Evolutionary conservation across 1,139 yeast genomes (phyloP).

Genomic region (Geotrichum australiense): DNA sequence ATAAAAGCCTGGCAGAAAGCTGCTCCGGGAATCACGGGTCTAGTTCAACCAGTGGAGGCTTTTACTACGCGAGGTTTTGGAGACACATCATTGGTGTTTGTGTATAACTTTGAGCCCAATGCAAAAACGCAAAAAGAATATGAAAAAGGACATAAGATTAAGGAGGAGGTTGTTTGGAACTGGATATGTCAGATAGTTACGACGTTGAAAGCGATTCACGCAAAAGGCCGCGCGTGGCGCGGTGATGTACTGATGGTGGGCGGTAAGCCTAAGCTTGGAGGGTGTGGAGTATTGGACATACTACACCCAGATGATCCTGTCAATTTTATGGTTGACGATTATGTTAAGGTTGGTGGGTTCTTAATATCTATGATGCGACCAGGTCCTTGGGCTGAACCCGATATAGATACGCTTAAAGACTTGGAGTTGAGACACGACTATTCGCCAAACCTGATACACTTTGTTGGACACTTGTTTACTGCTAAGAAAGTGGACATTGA

Average conservation of each 20-base stretch:
- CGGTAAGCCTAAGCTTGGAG: constrained; percentile 59
- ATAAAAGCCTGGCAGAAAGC: constrained; percentile 46
- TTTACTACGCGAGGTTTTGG: constrained; percentile 86
- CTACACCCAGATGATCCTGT: too few relatives aligned
- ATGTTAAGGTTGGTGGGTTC: too few relatives aligned
- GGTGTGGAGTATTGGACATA: constrained; percentile 71
- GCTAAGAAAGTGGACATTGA: too few relatives aligned
- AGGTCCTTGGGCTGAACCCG: constrained; percentile 29
- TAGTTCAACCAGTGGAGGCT: constrained; percentile 68
- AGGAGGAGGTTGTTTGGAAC: constrained; percentile 63
- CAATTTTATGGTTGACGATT: too few relatives aligned
- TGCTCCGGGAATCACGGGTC: constrained; percentile 41
- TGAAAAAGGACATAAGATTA: constrained; percentile 23
- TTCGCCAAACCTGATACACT: too few relatives aligned
- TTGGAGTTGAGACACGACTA: too few relatives aligned
- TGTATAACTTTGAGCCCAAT: constrained; percentile 64
- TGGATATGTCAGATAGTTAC: constrained; percentile 66
- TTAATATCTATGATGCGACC: constrained; percentile 35
- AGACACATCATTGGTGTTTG: constrained; percentile 51
- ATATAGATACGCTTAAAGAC: too few relatives aligned
- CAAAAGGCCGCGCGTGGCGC: constrained; percentile 55
- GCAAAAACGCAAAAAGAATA: constrained; percentile 51
- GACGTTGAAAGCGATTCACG: constrained; percentile 61
- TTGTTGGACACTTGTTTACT: too few relatives aligned
- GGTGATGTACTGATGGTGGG: constrained; percentile 66